phyloP scores from a whole-genome alignment of 192 early-diverging fungal species.

The Thoreauomyces humboldtii region DNA sequence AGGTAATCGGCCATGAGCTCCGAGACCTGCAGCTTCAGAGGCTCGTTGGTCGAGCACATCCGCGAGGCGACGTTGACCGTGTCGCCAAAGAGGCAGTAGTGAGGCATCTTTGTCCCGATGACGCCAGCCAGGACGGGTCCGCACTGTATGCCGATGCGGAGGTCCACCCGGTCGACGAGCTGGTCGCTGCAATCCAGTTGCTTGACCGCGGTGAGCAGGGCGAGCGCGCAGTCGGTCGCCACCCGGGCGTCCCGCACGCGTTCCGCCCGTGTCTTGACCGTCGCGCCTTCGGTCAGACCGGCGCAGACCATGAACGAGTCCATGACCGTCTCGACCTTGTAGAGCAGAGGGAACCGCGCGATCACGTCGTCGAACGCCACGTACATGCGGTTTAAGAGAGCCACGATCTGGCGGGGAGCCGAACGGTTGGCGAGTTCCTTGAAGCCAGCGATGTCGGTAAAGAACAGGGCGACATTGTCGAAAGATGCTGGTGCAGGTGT shows the following conservation, averaged over 20 bases:
- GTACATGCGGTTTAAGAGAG: constrained; percentile 40
- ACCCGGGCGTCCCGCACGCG: constrained; percentile 25
- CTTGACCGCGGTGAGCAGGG: constrained; percentile 22
- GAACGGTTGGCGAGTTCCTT: constrained; percentile 30
- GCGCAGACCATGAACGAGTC: constrained; percentile 42
- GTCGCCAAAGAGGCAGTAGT: constrained; percentile 45
- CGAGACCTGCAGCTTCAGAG: constrained; percentile 31
- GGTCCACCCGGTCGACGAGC: constrained; percentile 28
- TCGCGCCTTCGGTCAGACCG: constrained; percentile 17
- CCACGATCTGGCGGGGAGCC: constrained; percentile 36
- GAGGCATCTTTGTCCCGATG: constrained; percentile 47
- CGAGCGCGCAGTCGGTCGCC: constrained; percentile 34
- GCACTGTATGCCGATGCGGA: constrained; percentile 40
- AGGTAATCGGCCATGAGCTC: constrained; percentile 16
- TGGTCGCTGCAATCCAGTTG: constrained; percentile 14
- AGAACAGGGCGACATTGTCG: constrained; percentile 37
- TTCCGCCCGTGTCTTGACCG: constrained; percentile 15
- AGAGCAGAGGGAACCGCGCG: constrained; percentile 31
- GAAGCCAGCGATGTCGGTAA: constrained; percentile 43
- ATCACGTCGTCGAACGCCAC: constrained; percentile 38
- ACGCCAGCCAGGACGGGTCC: constrained; percentile 45
- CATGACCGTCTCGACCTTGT: constrained; percentile 49
- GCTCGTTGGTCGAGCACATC: constrained; percentile 38
- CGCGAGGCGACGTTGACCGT: constrained; percentile 39
- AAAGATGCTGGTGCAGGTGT: constrained; percentile 29